phyloP scores from a whole-genome alignment of 2,329 filamentous ascomycete species.

The Ilyonectria mors-panacis region DNA sequence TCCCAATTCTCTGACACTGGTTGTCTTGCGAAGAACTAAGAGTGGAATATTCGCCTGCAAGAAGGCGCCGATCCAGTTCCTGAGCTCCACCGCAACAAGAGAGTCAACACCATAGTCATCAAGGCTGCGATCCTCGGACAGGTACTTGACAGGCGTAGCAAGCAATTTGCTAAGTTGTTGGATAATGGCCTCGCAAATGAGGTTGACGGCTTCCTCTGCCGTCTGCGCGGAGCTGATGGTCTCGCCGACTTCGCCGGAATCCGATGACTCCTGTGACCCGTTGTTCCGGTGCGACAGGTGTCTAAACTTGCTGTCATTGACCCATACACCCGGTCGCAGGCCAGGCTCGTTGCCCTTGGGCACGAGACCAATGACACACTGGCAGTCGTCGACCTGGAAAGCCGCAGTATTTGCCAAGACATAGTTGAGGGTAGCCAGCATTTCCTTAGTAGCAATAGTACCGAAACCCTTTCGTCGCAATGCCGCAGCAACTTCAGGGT shows the following conservation, averaged over 20 bases:
- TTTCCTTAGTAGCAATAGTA: conserved; percentile 29
- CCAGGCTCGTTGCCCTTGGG: conserved; percentile 24
- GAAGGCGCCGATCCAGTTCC: conserved; percentile 48
- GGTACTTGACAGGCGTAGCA: conserved; percentile 43
- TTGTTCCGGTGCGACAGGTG: conserved; percentile 4
- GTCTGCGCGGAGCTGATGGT: conserved; percentile 28
- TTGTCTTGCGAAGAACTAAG: conserved; percentile 40
- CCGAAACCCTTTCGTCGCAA: conserved; percentile 34
- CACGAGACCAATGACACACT: conserved; percentile 24
- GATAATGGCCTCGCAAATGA: conserved; percentile 38
- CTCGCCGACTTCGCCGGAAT: conserved; percentile 23
- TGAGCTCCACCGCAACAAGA: conserved; percentile 51
- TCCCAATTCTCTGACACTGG: conserved; percentile 42
- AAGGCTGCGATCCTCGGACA: conserved; percentile 41
- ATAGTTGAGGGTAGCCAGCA: conserved; percentile 36
- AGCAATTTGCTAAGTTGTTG: conserved; percentile 46
- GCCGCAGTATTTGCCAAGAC: conserved; percentile 9
- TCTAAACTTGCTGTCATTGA: conserved; percentile 19
- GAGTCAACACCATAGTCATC: conserved; percentile 50
- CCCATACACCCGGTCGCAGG: conserved; percentile 12
- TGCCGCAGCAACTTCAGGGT: conserved; percentile 34
- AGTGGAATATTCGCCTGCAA: conserved; percentile 43
- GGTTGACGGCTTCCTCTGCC: conserved; percentile 35
- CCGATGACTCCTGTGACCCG: conserved; percentile 7
- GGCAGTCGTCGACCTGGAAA: conserved; percentile 16